Evolutionary conservation across 345 rosid species (phyloP).

Genomic region (Litchi chinensis): DNA sequence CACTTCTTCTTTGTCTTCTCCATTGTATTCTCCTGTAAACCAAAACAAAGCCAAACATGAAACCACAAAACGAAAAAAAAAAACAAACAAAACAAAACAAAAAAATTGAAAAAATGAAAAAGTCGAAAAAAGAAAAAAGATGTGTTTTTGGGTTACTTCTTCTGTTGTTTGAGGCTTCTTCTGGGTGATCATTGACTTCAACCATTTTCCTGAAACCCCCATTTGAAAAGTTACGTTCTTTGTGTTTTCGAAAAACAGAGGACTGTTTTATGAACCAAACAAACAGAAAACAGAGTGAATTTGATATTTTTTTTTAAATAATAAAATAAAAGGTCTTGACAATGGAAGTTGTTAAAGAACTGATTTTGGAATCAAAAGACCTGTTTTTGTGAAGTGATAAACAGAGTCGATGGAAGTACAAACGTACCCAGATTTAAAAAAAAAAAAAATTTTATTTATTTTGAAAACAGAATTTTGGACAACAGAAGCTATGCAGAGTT

Average conservation of each 20-base stretch:
- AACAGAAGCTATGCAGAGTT: background rate
- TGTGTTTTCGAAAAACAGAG: background rate
- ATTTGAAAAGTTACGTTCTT: constrained; percentile 28
- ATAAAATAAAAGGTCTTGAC: too few species aligned
- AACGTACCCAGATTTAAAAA: background rate
- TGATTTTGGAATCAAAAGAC: background rate
- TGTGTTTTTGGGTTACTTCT: constrained; percentile 32
- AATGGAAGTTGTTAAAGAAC: too few species aligned
- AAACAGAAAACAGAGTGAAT: background rate
- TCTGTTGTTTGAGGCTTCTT: constrained; percentile 47
- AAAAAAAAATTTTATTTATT: background rate
- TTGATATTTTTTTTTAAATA: too few species aligned
- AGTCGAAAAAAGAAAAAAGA: background rate
- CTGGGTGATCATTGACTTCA: constrained; percentile 56
- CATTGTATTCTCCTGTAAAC: constrained; percentile 42
- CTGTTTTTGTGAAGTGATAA: background rate
- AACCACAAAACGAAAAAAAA: background rate
- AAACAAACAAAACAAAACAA: background rate
- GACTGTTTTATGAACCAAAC: background rate
- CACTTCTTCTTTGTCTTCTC: constrained; percentile 78
- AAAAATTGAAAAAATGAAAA: background rate
- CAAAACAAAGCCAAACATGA: constrained; percentile 12
- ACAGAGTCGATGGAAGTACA: background rate
- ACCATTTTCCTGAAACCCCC: constrained; percentile 83
- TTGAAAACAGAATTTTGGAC: constrained; percentile 1